A percentile compares a stretch with the other conserved stretches of the same genome.
Conservation (phyloP, 192 early-diverging fungal species). For the Martensiomyces pterosporus region DNA sequence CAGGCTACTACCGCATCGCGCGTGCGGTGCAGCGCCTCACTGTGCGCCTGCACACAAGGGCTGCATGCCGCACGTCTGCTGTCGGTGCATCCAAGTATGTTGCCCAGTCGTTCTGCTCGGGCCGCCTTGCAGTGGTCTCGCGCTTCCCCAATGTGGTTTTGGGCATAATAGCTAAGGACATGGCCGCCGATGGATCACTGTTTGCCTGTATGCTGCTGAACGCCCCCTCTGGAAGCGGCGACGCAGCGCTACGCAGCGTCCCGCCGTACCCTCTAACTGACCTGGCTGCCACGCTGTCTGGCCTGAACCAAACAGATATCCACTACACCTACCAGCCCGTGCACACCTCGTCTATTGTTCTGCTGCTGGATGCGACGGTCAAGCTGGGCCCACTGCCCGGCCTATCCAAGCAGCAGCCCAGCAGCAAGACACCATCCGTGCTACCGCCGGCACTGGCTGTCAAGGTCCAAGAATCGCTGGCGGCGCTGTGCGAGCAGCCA, state of each 20-base stretch:
- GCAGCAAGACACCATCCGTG: constrained; percentile 1
- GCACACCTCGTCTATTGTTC: constrained; percentile 17
- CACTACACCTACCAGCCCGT: constrained; percentile 11
- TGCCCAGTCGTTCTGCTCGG: constrained; percentile 61
- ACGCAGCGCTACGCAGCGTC: not conserved
- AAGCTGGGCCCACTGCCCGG: constrained; percentile 10
- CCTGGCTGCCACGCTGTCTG: constrained; percentile 3
- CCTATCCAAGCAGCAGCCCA: constrained; percentile 9
- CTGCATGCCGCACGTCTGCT: constrained; percentile 27
- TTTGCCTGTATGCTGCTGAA: constrained; percentile 38
- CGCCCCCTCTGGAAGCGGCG: constrained; percentile 1
- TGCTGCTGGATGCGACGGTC: constrained; percentile 18
- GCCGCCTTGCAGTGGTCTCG: constrained; percentile 77
- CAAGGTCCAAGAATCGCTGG: constrained; percentile 24
- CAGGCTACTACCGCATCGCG: constrained; percentile 61
- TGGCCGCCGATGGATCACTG: constrained; percentile 25
- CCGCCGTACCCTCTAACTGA: constrained; percentile 37
- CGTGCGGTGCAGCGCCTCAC: constrained; percentile 32
- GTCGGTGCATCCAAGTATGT: constrained; percentile 53
- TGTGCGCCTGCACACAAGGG: constrained; percentile 22
- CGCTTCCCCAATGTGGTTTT: constrained; percentile 48
- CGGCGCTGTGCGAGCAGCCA: constrained; percentile 26
- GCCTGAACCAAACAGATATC: constrained; percentile 11
- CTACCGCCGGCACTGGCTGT: constrained; percentile 43
- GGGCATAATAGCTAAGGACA: constrained; percentile 21